Conservation (phyloP, 352 stramenopile species). For the Phytophthora pistaciae region DNA sequence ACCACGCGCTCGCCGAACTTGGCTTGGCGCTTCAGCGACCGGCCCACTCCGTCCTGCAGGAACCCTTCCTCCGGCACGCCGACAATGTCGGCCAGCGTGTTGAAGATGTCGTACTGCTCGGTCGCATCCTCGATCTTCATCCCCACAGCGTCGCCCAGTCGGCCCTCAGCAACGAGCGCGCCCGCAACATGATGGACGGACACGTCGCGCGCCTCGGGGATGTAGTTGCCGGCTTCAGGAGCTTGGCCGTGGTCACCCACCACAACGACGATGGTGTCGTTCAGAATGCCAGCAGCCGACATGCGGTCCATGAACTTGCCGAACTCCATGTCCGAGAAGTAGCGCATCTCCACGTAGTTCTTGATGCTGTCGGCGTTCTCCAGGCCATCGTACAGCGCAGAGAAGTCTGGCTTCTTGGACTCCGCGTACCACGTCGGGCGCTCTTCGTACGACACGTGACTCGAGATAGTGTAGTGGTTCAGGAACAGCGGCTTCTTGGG, state of each 20-base stretch:
- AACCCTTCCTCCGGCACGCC: constrained; percentile 39
- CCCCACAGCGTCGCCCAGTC: constrained; percentile 36
- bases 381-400: constrained; percentile 36
- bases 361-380: constrained; percentile 39
- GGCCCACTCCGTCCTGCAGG: constrained; percentile 43
- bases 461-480: constrained; percentile 72
- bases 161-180: constrained; percentile 44
- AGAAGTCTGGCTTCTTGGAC: constrained; percentile 50
- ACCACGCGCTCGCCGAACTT: constrained; percentile 34
- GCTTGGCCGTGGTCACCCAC: constrained; percentile 60
- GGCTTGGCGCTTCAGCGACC: constrained; percentile 50
- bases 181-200: constrained; percentile 45
- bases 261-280: constrained; percentile 67
- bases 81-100: constrained; percentile 48
- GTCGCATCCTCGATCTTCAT: constrained; percentile 38
- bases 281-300: constrained; percentile 45
- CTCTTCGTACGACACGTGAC: constrained; percentile 49
- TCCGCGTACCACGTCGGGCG: constrained; percentile 51
- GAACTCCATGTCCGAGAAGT: constrained; percentile 61
- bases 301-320: constrained; percentile 67
- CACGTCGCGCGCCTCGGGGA: constrained; percentile 41
- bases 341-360: constrained; percentile 56
- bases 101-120: constrained; percentile 51
- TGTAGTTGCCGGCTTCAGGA: constrained; percentile 41
- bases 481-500: constrained; percentile 59